Percentiles rank a stretch among this genome's conserved stretches.
These are phyloP conservation scores for Boehmeria nivea DNA, from an alignment of 306 rosid genomes.

Conservation along the genomic window DNA sequence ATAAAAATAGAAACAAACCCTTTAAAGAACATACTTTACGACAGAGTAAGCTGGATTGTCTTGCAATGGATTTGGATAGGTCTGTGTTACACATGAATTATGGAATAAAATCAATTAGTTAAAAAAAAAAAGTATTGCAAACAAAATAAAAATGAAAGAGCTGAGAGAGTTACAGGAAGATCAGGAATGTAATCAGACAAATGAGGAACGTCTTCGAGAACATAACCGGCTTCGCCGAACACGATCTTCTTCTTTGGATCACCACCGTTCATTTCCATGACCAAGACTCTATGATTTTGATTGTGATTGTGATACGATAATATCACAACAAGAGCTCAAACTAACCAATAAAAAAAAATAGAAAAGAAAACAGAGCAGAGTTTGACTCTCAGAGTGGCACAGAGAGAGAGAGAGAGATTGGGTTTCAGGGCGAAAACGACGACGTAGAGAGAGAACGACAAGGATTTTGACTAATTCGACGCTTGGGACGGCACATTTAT, in stretches of 20 bases:
- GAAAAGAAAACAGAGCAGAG: no score
- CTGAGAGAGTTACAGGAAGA: slow-evolving; percentile 52
- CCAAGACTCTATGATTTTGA: slow-evolving; percentile 2
- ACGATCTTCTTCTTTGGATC: slow-evolving; percentile 35
- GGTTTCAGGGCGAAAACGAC: no score
- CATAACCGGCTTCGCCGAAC: slow-evolving; percentile 55
- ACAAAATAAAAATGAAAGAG: background rate
- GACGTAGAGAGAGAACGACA: no score
- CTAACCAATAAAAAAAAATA: no score
- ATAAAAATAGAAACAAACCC: background rate
- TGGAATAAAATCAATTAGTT: background rate
- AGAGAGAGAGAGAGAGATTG: background rate
- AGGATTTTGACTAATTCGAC: background rate
- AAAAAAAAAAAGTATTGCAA: background rate
- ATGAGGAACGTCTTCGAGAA: slow-evolving; percentile 87
- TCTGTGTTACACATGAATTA: slow-evolving; percentile 35
- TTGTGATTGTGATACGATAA: no score
- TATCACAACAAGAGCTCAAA: no score
- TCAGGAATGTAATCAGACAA: slow-evolving; percentile 61
- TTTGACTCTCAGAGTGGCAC: no score
- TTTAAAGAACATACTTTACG: slow-evolving; percentile 61
- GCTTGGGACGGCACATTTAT: background rate
- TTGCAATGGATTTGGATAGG: slow-evolving; percentile 78
- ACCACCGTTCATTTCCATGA: slow-evolving; percentile 15
- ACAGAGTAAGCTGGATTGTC: slow-evolving; percentile 92